phyloP scores from a whole-genome alignment of 1,284 basidiomycete species.

The Wolfiporia cocos region DNA sequence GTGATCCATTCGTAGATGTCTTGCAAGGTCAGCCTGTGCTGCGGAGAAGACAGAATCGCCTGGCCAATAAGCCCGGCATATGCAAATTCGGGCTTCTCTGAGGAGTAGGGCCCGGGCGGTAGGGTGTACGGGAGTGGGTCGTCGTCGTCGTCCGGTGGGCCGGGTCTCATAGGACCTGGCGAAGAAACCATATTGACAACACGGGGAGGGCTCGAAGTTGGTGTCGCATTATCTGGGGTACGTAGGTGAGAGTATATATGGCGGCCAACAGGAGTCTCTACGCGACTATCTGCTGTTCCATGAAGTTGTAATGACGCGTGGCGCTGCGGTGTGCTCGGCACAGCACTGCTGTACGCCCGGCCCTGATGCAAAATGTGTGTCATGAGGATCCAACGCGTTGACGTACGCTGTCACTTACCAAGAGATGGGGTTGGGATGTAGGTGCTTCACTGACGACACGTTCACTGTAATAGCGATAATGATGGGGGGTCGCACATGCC shows the following conservation, averaged over 20 bases:
- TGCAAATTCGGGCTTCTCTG: constrained; percentile 74
- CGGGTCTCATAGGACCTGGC: constrained; percentile 62
- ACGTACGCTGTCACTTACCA: too few species aligned
- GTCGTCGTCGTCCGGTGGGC: constrained; percentile 54
- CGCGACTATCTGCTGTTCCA: too few species aligned
- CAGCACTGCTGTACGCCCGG: too few species aligned
- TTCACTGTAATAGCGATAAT: constrained; percentile 27
- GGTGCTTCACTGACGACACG: constrained; percentile 24
- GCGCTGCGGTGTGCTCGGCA: too few species aligned
- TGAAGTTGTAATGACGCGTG: too few species aligned
- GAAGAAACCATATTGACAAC: constrained; percentile 73
- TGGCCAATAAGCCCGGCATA: constrained; percentile 97
- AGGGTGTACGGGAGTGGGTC: constrained; percentile 67
- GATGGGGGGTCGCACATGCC: constrained; percentile 26
- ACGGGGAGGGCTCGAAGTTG: constrained; percentile 39
- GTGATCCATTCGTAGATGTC: constrained; percentile 97
- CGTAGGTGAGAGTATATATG: constrained; percentile 20
- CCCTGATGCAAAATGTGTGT: too few species aligned
- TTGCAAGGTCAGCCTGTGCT: constrained; percentile 84
- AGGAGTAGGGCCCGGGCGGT: constrained; percentile 78
- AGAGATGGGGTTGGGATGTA: too few species aligned
- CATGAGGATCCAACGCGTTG: too few species aligned
- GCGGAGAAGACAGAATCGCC: constrained; percentile 81
- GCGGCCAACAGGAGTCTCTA: constrained; percentile 19
- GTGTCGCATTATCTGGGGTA: constrained; percentile 45